A percentile compares a stretch with the other conserved stretches of the same genome.
phyloP scores from a whole-genome alignment of 73 alveolate genomes.

The Stentor coeruleus region DNA sequence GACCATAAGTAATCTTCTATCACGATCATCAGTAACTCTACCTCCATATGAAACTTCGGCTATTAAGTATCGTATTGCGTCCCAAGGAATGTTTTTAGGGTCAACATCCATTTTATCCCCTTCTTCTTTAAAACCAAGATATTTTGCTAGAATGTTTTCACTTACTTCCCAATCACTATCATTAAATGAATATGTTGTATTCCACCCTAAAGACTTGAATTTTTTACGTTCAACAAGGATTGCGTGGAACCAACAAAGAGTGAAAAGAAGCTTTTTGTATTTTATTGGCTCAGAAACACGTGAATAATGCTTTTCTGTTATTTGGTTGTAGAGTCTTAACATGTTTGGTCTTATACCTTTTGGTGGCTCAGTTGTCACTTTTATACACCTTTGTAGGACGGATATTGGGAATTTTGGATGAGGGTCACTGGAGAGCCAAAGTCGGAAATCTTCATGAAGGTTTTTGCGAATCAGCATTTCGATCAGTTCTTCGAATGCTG shows the following conservation, averaged over 20 bases:
- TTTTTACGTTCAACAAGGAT: conserved; percentile 95
- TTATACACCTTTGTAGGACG: conserved; percentile 95
- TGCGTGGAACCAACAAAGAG: conserved; percentile 97
- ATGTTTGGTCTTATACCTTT: conserved; percentile 99
- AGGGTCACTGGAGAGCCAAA: conserved; percentile 98
- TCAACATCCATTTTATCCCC: conserved; percentile 56
- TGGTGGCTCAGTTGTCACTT: conserved; percentile 99
- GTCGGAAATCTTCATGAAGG: conserved; percentile 96
- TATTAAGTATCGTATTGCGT: conserved; percentile 97
- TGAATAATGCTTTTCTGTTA: conserved; percentile 70
- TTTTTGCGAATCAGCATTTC: conserved; percentile 84
- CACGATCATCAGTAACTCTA: conserved; percentile 97
- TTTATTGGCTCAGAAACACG: background rate
- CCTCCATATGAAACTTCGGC: conserved; percentile 95
- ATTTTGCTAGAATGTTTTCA: conserved; percentile 96
- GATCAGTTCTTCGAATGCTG: conserved; percentile 79
- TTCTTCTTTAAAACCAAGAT: conserved; percentile 83
- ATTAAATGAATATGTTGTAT: conserved; percentile 98
- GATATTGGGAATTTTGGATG: conserved; percentile 99
- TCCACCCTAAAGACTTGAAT: conserved; percentile 99
- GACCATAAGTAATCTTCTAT: conserved; percentile 83
- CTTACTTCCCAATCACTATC: conserved; percentile 99
- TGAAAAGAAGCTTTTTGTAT: conserved; percentile 37
- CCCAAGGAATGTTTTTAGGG: conserved; percentile 90
- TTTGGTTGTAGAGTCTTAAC: conserved; percentile 94